Percentiles rank a stretch among this genome's conserved stretches.
These are phyloP conservation scores for Blastocystis sp. DNA, from an alignment of 352 stramenopile species.

Conservation along the genomic window DNA sequence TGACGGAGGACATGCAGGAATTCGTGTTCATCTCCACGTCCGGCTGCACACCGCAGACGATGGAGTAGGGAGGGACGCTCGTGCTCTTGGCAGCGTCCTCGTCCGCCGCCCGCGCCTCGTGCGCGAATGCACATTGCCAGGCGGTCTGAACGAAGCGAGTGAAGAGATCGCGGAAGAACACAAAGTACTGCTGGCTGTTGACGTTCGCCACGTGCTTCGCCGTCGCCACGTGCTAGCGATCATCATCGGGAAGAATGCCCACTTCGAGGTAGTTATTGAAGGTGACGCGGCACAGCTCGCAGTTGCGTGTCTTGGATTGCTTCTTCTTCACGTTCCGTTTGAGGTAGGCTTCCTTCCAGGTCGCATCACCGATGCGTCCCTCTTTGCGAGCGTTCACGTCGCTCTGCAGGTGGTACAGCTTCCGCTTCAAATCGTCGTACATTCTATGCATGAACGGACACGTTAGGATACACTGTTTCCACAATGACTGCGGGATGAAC, in stretches of 20 bases:
- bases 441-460: conserved; percentile 19
- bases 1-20: conserved; percentile 20
- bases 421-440: conserved; percentile 31
- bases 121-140: neutral
- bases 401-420: neutral
- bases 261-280: conserved; percentile 62
- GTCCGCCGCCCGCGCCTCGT: neutral
- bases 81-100: neutral
- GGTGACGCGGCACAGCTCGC: conserved; percentile 48
- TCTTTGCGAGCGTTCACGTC: conserved; percentile 16
- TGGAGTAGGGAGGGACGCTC: neutral
- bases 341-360: conserved; percentile 17
- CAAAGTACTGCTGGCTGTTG: conserved; percentile 11
- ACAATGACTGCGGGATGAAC: conserved; percentile 34
- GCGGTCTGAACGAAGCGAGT: neutral
- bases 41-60: neutral
- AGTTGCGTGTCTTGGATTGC: conserved; percentile 16
- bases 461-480: conserved; percentile 25
- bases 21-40: neutral
- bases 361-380: neutral
- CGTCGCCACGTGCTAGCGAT: conserved; percentile 21
- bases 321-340: conserved; percentile 48
- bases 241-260: neutral
- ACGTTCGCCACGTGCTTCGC: conserved; percentile 9
- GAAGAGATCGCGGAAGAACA: conserved; percentile 22